These are phyloP conservation scores for Naganishia randhawae DNA, from an alignment of 768 basidiomycete species.

Conservation along the genomic window DNA sequence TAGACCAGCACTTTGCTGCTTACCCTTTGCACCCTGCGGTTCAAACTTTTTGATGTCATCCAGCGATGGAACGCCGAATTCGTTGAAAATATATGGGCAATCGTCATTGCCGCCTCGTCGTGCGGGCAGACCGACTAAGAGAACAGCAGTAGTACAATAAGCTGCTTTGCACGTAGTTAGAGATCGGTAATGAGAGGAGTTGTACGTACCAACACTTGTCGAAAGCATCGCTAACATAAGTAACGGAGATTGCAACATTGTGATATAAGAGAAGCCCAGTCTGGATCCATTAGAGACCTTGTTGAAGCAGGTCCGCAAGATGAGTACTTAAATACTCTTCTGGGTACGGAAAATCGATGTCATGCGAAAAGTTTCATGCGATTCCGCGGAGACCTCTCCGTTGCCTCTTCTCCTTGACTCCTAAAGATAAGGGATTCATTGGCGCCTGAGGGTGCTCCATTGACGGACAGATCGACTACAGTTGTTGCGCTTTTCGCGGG, in stretches of 20 bases:
- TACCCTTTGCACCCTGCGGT: not conserved
- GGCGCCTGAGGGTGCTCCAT: not conserved
- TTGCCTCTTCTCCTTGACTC: too few species aligned
- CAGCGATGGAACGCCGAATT: not conserved
- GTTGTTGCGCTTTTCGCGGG: not conserved
- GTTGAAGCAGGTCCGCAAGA: too few species aligned
- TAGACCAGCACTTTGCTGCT: not conserved
- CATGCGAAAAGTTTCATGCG: too few species aligned
- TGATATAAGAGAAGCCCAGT: not conserved
- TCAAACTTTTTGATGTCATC: not conserved
- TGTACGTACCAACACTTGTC: not conserved
- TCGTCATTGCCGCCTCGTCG: not conserved
- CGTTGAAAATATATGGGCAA: slow-evolving; percentile 10
- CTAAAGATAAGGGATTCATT: not conserved
- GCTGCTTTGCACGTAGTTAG: too few species aligned
- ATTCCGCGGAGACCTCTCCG: too few species aligned
- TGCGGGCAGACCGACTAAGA: not conserved
- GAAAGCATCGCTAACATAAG: not conserved
- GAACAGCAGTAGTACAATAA: not conserved
- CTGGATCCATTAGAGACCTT: too few species aligned
- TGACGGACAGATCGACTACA: not conserved
- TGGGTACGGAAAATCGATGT: too few species aligned
- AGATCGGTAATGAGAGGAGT: too few species aligned
- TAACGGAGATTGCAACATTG: not conserved
- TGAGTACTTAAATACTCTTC: too few species aligned